Evolutionary conservation across 192 early-diverging fungal species (phyloP), one percentile per base, ranked within the genome.

Genomic region (Spinellus fusiger): DNA sequence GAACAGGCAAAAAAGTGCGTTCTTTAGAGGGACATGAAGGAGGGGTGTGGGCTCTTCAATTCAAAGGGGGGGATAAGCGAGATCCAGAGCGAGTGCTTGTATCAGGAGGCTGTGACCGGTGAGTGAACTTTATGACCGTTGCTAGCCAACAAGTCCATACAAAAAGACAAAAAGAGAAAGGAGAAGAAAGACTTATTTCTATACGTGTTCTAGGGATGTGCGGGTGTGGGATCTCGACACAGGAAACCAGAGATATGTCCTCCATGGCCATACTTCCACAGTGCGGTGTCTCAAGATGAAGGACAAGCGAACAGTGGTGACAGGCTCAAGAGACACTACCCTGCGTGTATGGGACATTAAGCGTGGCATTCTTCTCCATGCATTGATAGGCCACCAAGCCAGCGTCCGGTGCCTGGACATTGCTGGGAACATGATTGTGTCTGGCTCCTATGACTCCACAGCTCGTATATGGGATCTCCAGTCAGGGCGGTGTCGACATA

Each of bases 21-120:
- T 86, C 85, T 25, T 75, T 99, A 10, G 80, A 80, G 37, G 95
- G 97, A 16, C 90, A 93, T 68, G 85, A 90, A 52, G 95, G 95
- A 35, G 97, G 97, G 29, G 95, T 99, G 13, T 99, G 97, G 97
- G 95, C 95, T 16, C 74, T 99, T 49, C 89, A 95, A 62, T 95
- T 74, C 34, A 74, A 69, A 22, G 66, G 66, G 26, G 69, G 69
- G 37, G 64, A 65, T 35, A 56, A 61, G 23, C 57, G 61, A 46
- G 66, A 75, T 54, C 82, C 76, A 54, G 81, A 87, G 16, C 70
- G 84, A 47, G 82, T 89, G 1, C 77, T 99, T 16, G 92, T 99
- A 29, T 92, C 91, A 53, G 97, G 95, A 33, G 93, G 91, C 29
- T 98, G 94, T 47, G 97, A 99, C 70, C 80, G 97, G 66, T 92